These are phyloP conservation scores for Bauhinia variegata DNA, from an alignment of 306 rosid species.

Conservation along the genomic window DNA sequence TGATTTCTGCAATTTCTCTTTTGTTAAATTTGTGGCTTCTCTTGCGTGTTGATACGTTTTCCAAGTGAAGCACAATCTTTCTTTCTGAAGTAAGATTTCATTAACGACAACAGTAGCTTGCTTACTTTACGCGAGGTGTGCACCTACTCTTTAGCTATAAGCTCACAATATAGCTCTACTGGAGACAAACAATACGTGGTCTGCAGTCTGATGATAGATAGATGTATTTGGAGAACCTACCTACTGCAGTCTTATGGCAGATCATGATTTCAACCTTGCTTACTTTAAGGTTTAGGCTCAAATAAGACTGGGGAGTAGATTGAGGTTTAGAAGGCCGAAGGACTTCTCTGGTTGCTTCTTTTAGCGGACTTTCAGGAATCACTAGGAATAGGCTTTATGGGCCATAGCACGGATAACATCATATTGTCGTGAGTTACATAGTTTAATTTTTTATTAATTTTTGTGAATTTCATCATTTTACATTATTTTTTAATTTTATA, in stretches of 20 bases:
- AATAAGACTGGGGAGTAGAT: neutral
- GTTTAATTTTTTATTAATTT: no score
- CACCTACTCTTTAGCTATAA: neutral
- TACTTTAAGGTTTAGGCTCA: no score
- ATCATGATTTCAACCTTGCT: neutral
- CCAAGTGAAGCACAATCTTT: neutral
- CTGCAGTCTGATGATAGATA: neutral
- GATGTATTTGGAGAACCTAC: neutral
- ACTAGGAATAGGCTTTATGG: neutral
- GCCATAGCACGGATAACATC: neutral
- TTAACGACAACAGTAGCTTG: neutral
- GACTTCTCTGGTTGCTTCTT: no score
- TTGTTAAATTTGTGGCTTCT: conserved; percentile 15
- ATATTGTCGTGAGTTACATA: no score
- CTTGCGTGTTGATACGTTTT: neutral
- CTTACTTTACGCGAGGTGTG: neutral
- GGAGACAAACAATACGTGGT: no score
- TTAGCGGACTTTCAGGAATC: no score
- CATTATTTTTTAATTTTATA: no score
- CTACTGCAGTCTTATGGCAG: neutral
- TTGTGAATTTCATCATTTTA: no score
- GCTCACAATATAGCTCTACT: neutral
- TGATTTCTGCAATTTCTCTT: neutral
- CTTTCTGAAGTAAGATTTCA: neutral
- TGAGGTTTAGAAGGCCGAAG: conserved; percentile 6